These are phyloP conservation scores for Arthrobotrys megalospora DNA, from an alignment of 2,329 filamentous ascomycete genomes.

Conservation along the genomic window DNA sequence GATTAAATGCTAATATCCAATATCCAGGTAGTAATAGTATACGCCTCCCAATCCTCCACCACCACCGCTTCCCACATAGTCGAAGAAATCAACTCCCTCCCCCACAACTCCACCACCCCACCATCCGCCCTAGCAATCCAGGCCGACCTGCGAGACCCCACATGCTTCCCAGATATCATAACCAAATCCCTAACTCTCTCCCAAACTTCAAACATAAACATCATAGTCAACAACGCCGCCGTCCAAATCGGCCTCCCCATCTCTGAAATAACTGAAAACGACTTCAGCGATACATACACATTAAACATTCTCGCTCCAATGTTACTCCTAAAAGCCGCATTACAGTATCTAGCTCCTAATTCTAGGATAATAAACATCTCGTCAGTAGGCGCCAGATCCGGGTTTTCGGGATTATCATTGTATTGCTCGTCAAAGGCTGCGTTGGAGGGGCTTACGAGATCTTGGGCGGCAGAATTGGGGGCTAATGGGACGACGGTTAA, in stretches of 20 bases:
- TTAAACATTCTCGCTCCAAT: constrained; percentile 74
- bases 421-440: constrained; percentile 75
- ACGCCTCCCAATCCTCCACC: constrained; percentile 42
- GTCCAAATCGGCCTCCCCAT: constrained; percentile 67
- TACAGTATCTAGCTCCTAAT: constrained; percentile 70
- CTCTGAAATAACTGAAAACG: constrained; percentile 69
- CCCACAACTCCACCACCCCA: constrained; percentile 9
- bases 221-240: constrained; percentile 67
- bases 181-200: constrained; percentile 64
- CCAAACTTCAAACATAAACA: constrained; percentile 64
- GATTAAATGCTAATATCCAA: neutral
- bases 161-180: constrained; percentile 66
- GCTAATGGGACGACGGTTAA: constrained; percentile 75
- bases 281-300: constrained; percentile 73
- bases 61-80: constrained; percentile 27
- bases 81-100: constrained; percentile 52
- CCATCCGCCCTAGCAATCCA: constrained; percentile 58
- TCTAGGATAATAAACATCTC: constrained; percentile 75
- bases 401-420: constrained; percentile 64
- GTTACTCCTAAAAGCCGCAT: constrained; percentile 72
- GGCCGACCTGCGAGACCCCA: constrained; percentile 62
- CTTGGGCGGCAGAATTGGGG: constrained; percentile 75
- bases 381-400: constrained; percentile 71
- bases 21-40: constrained; percentile 50
- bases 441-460: constrained; percentile 74